Evolutionary conservation across 2,329 filamentous ascomycete species (phyloP).

Genomic region (Coniosporium tulheliwenetii): DNA sequence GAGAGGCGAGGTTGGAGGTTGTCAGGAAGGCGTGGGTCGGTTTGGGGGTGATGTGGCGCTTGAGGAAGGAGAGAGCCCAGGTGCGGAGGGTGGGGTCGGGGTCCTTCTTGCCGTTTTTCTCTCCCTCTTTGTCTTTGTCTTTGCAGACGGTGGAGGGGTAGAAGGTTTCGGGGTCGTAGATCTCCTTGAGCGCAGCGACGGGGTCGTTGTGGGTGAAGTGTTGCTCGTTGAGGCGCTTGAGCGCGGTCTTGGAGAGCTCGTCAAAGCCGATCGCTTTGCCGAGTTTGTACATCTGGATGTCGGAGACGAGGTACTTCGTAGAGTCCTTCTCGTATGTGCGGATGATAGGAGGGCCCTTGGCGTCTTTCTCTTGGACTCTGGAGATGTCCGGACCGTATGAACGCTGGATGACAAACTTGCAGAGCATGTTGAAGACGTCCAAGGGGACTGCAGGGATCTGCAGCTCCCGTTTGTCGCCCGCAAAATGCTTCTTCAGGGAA

Average conservation of each 20-base stretch:
- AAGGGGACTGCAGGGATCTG: background rate
- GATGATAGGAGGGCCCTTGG: background rate
- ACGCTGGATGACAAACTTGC: slow-evolving; percentile 11
- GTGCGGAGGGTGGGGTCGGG: background rate
- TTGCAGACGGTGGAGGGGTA: background rate
- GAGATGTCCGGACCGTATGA: slow-evolving; percentile 11
- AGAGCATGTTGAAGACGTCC: background rate
- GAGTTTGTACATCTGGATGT: slow-evolving; percentile 16
- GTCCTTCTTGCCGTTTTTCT: background rate
- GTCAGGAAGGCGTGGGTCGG: background rate
- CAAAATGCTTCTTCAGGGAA: slow-evolving; percentile 15
- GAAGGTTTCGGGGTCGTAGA: slow-evolving; percentile 11
- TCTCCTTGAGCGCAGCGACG: slow-evolving; percentile 15
- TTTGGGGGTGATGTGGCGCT: background rate
- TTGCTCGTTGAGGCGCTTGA: slow-evolving; percentile 17
- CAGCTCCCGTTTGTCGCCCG: slow-evolving; percentile 10
- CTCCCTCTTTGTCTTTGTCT: background rate
- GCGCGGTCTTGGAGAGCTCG: slow-evolving; percentile 18
- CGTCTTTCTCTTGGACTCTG: background rate
- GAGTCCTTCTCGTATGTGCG: background rate
- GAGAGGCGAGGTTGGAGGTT: background rate
- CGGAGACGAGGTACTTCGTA: slow-evolving; percentile 8
- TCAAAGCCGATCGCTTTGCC: slow-evolving; percentile 18
- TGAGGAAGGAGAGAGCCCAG: background rate
- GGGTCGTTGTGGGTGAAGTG: slow-evolving; percentile 18